Evolutionary conservation across 768 basidiomycete genomes (phyloP).

Genomic region (Hygrocybe punicea): DNA sequence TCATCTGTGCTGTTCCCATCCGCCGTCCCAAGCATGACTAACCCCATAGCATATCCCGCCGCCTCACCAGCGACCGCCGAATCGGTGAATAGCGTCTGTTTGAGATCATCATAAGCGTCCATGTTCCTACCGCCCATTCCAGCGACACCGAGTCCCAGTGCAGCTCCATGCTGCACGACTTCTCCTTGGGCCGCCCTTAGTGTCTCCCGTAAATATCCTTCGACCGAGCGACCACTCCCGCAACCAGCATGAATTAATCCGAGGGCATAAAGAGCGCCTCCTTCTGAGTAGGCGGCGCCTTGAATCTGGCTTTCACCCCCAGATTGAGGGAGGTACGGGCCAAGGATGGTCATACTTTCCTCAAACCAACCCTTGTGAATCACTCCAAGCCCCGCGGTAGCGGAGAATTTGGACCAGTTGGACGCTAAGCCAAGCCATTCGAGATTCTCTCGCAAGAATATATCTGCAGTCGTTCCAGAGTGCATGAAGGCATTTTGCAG

Average conservation of each 20-base stretch:
- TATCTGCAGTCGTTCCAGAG: constrained; percentile 94
- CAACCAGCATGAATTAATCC: constrained; percentile 93
- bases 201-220: constrained; percentile 74
- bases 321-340: constrained; percentile 85
- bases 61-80: constrained; percentile 96
- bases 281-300: constrained; percentile 87
- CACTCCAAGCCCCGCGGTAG: constrained; percentile 93
- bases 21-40: constrained; percentile 96
- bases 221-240: constrained; percentile 73
- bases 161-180: constrained; percentile 95
- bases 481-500: constrained; percentile 98
- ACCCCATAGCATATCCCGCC: constrained; percentile 94
- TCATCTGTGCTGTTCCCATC: constrained; percentile 77
- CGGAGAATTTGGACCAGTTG: constrained; percentile 99
- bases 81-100: constrained; percentile 85
- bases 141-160: constrained; percentile 92
- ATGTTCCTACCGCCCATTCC: constrained; percentile 89
- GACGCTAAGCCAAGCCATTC: constrained; percentile 94
- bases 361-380: constrained; percentile 97
- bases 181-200: constrained; percentile 75
- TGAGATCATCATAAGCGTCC: constrained; percentile 89
- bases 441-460: constrained; percentile 90
- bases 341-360: constrained; percentile 87
- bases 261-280: constrained; percentile 92
- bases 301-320: constrained; percentile 72